phyloP scores from a whole-genome alignment of 2,329 filamentous ascomycete genomes.

The Fusarium sp. region DNA sequence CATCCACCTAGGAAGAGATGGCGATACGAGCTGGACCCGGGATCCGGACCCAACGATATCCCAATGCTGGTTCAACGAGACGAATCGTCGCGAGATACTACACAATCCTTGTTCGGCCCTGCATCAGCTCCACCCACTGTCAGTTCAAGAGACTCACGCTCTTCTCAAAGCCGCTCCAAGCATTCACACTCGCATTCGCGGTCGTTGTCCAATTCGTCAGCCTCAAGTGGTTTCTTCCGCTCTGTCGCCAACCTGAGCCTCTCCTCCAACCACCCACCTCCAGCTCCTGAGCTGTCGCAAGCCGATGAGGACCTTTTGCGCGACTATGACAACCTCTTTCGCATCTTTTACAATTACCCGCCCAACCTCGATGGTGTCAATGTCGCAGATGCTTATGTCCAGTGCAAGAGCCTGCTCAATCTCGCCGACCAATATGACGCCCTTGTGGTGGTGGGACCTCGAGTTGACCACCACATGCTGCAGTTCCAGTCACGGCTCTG shows the following conservation, averaged over 20 bases:
- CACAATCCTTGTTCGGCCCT: conserved; percentile 53
- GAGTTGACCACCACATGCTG: conserved; percentile 92
- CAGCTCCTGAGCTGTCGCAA: conserved; percentile 63
- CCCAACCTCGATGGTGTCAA: conserved; percentile 86
- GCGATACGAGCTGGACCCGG: conserved; percentile 89
- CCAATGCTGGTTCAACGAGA: conserved; percentile 91
- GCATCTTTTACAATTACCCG: conserved; percentile 94
- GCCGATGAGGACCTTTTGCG: conserved; percentile 82
- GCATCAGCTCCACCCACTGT: conserved; percentile 38
- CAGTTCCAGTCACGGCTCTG: conserved; percentile 92
- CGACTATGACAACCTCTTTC: conserved; percentile 96
- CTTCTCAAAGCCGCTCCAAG: conserved; percentile 52
- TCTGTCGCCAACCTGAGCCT: conserved; percentile 84
- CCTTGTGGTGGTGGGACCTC: conserved; percentile 85
- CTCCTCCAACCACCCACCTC: conserved; percentile 59
- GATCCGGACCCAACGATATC: conserved; percentile 78
- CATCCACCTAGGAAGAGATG: conserved; percentile 69
- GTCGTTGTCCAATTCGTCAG: conserved; percentile 65
- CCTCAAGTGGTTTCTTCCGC: conserved; percentile 76
- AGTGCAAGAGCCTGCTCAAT: conserved; percentile 89
- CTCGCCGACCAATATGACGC: conserved; percentile 97
- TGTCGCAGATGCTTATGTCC: conserved; percentile 91
- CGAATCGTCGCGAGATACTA: conserved; percentile 46
- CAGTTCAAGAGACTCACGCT: conserved; percentile 60
- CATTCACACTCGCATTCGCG: conserved; percentile 53